Evolutionary conservation across 1,284 basidiomycete genomes (phyloP).

Genomic region (Trametes sp.): DNA sequence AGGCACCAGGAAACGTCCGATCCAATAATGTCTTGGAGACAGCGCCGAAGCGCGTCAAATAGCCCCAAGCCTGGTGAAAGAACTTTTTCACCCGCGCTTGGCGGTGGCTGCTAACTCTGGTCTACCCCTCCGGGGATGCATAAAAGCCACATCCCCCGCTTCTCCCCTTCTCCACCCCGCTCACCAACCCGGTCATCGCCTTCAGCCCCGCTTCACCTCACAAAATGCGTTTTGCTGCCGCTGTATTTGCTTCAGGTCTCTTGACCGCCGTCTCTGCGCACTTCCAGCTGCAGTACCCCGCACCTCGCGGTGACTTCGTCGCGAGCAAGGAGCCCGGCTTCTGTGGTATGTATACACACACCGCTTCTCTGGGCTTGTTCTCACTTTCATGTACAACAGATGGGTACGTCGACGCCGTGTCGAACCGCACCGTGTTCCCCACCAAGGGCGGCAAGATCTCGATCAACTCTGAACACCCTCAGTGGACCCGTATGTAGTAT

Average conservation of each 20-base stretch:
- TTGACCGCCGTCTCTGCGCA: constrained; percentile 60
- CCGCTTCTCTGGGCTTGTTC: neutral
- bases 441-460: constrained; percentile 61
- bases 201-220: neutral
- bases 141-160: constrained; percentile 23
- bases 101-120: constrained; percentile 22
- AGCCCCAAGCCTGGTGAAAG: constrained; percentile 37
- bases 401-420: constrained; percentile 53
- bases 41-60: constrained; percentile 34
- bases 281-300: constrained; percentile 74
- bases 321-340: constrained; percentile 65
- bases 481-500: constrained; percentile 58
- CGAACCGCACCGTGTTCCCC: constrained; percentile 69
- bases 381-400: constrained; percentile 47
- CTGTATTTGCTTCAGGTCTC: constrained; percentile 40
- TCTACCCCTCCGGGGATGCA: constrained; percentile 4
- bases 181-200: constrained; percentile 1
- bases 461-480: constrained; percentile 65
- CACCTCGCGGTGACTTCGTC: constrained; percentile 64
- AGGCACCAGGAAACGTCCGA: constrained; percentile 2
- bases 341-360: constrained; percentile 50
- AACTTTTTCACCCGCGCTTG: constrained; percentile 38
- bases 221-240: constrained; percentile 45
- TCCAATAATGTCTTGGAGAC: constrained; percentile 3
- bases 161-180: constrained; percentile 17